Base-by-base conservation (phyloP, 345 rosid genomes). In the Turritis glabra region DNA sequence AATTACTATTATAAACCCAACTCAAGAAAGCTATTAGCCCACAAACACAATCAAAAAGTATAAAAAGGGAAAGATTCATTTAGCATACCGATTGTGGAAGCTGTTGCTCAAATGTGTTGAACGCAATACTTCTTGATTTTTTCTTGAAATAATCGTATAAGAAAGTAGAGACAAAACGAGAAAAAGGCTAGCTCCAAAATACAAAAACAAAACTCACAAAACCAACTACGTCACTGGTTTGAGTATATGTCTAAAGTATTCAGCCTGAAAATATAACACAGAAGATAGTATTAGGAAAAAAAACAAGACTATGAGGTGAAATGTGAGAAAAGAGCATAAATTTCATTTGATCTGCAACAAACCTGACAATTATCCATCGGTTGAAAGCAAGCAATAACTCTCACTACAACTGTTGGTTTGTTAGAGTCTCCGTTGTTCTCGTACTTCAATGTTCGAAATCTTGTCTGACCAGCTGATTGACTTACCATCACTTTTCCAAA, bases 281-380 rank as follows among this genome's bases (percentile, higher is more conserved):
- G 13, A 64, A 7, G 50, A 8, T 8, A 71, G 72, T 40, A 63
- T 77, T 57, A 77, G 43, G 23, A 0, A 25, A 51, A 48, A 11
- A 18, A 3, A 32, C 1, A 70, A 64, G 11, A 55, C 1, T 27
- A 27, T 32, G 64, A 67, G 32, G 1, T 19, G 10, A 76, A 57
- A 32, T 22, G 57, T 26, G 29, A 18, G 21, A 32, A 71, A 26
- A 63, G 29, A 77, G 12, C 1, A 46, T 26, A 55, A 44, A 3
- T 13, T 15, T 30, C 19, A 27, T 3, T 11, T 1, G 13, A 2
- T 32, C 7, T 43, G 60, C n/a, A 62, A 77, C 80, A 65, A 84
- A 94, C 99, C 97, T 95, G 99, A 82, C 98, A 95, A 85, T 90
- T 91, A 81, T 88, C 89, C 86, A 95, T 86, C n/a, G 90, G 98